A percentile compares a stretch with the other conserved stretches of the same genome.
Evolutionary conservation across 768 basidiomycete genomes (phyloP).

Genomic region (Auriscalpium microsporum): DNA sequence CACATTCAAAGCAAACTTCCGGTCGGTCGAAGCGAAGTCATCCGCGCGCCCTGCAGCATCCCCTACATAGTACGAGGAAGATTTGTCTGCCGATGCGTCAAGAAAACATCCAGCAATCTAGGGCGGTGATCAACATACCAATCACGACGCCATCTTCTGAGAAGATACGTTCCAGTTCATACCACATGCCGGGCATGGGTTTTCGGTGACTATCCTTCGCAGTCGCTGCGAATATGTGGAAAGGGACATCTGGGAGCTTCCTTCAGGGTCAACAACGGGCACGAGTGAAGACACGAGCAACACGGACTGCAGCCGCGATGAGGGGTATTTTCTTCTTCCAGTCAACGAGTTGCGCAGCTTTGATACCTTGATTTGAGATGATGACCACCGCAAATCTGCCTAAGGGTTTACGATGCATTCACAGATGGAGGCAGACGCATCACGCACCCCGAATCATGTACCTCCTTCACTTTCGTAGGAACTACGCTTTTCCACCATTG

Average conservation of each 20-base stretch:
- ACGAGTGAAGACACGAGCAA: not conserved
- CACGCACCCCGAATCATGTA: conserved; percentile 53
- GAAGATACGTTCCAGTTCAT: conserved; percentile 58
- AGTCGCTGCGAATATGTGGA: conserved; percentile 71
- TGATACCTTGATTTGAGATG: conserved; percentile 72
- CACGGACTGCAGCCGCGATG: conserved; percentile 54
- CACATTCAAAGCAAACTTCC: conserved; percentile 77
- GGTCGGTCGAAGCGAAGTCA: conserved; percentile 78
- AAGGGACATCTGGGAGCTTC: conserved; percentile 67
- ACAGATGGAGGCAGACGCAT: not conserved
- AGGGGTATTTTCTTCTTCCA: conserved; percentile 75
- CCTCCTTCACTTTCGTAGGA: conserved; percentile 50
- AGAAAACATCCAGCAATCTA: not conserved
- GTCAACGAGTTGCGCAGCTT: conserved; percentile 35
- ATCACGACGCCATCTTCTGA: conserved; percentile 49
- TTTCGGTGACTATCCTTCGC: conserved; percentile 73
- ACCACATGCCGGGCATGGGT: conserved; percentile 85
- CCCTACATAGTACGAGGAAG: conserved; percentile 70
- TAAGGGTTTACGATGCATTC: not conserved
- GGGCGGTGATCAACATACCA: conserved; percentile 34
- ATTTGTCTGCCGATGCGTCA: conserved; percentile 41
- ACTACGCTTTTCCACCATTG: conserved; percentile 69
- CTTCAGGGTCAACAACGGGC: not conserved
- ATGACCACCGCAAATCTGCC: conserved; percentile 63
- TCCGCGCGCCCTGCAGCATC: conserved; percentile 78